phyloP scores from a whole-genome alignment of 2,329 filamentous ascomycete genomes.

The Zymoseptoria pseudotritici region DNA sequence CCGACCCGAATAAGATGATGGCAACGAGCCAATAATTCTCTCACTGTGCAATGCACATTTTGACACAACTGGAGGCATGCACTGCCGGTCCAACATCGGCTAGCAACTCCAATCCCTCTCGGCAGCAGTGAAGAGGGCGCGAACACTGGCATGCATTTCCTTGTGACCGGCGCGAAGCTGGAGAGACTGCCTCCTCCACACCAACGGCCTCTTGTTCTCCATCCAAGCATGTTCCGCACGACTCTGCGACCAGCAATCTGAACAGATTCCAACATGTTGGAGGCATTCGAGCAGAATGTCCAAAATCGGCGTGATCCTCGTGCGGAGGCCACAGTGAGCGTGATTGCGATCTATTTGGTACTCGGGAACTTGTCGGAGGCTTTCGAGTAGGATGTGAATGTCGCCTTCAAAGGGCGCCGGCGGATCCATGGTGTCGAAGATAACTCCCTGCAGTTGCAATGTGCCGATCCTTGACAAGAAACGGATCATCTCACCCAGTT shows the following conservation, averaged over 20 bases:
- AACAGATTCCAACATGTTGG: slow-evolving; percentile 38
- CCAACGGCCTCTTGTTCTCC: slow-evolving; percentile 37
- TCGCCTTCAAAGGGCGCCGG: slow-evolving; percentile 52
- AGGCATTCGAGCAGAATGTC: slow-evolving; percentile 51
- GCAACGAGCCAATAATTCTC: neutral
- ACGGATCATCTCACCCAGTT: slow-evolving; percentile 68
- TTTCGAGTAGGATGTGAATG: slow-evolving; percentile 52
- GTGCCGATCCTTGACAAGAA: slow-evolving; percentile 59
- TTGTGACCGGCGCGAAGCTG: slow-evolving; percentile 16
- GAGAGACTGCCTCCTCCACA: slow-evolving; percentile 32
- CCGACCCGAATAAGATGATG: neutral
- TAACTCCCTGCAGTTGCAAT: slow-evolving; percentile 45
- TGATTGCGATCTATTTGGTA: slow-evolving; percentile 72
- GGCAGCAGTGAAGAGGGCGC: slow-evolving; percentile 27
- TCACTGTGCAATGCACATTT: neutral
- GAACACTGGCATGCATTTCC: slow-evolving; percentile 21
- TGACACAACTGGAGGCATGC: neutral
- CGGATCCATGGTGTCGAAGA: slow-evolving; percentile 34
- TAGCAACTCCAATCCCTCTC: slow-evolving; percentile 26
- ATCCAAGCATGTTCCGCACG: slow-evolving; percentile 38
- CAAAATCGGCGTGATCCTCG: slow-evolving; percentile 57
- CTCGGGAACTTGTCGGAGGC: slow-evolving; percentile 57
- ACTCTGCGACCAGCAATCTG: slow-evolving; percentile 37
- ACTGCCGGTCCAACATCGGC: neutral
- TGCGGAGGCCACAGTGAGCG: slow-evolving; percentile 63